A percentile compares a stretch with the other conserved stretches of the same genome.
These are phyloP conservation scores for Alternaria conjuncta DNA, from an alignment of 2,329 filamentous ascomycete species.

Conservation along the genomic window DNA sequence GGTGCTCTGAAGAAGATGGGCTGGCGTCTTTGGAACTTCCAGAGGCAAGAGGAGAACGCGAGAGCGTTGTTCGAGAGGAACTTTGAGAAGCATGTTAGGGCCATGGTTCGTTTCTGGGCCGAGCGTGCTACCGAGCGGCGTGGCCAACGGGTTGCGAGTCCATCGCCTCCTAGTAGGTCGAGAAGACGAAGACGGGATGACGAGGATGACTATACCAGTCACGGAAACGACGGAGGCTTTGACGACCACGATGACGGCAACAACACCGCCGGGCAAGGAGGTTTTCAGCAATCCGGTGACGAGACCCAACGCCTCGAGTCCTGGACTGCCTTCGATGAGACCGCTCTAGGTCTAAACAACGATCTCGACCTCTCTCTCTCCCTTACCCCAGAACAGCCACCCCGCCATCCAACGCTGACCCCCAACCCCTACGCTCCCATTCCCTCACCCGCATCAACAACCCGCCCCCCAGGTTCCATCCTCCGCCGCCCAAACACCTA, in stretches of 20 bases:
- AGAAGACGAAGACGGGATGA: conserved; percentile 15
- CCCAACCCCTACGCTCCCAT: conserved; percentile 2
- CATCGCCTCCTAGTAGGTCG: conserved; percentile 28
- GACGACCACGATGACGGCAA: neutral
- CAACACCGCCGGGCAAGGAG: conserved; percentile 6
- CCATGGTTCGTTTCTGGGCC: conserved; percentile 63
- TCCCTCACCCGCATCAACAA: conserved; percentile 8
- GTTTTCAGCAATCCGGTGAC: conserved; percentile 23
- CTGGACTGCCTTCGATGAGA: conserved; percentile 50
- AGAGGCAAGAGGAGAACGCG: conserved; percentile 59
- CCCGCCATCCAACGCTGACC: conserved; percentile 2
- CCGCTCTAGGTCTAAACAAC: conserved; percentile 33
- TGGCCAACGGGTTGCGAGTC: conserved; percentile 28
- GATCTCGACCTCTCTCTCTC: conserved; percentile 40
- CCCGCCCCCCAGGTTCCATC: conserved; percentile 14
- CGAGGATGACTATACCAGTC: neutral
- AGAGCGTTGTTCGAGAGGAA: conserved; percentile 60
- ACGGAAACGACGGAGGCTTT: neutral
- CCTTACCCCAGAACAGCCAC: conserved; percentile 29
- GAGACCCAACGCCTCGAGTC: conserved; percentile 42
- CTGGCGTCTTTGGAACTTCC: conserved; percentile 63
- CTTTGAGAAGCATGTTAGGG: conserved; percentile 61
- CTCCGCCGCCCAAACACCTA: conserved; percentile 22
- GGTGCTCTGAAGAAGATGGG: conserved; percentile 62
- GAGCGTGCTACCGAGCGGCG: conserved; percentile 50